phyloP scores from a whole-genome alignment of 1,284 basidiomycete species.

The Ceratobasidium papillatum region DNA sequence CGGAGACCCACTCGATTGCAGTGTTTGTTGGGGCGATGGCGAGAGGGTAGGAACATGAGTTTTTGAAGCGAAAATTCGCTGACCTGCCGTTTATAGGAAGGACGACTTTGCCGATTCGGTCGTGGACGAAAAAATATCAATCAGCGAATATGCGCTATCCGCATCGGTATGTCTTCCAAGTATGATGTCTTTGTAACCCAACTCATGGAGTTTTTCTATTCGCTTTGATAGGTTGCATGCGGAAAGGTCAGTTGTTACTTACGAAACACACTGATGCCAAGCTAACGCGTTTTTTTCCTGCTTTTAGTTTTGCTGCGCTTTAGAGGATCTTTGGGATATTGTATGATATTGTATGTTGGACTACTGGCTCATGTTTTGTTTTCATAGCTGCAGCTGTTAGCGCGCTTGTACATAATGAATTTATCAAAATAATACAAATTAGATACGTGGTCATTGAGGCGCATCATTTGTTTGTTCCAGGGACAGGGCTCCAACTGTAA shows the following conservation, averaged over 20 bases:
- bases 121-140: constrained; percentile 96
- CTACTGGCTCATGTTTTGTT: background rate
- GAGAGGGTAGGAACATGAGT: constrained; percentile 62
- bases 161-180: constrained; percentile 67
- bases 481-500: constrained; percentile 23
- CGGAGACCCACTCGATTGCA: constrained; percentile 87
- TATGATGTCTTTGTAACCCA: background rate
- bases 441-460: background rate
- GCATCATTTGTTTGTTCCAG: constrained; percentile 40
- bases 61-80: constrained; percentile 3
- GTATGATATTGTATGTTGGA: constrained; percentile 52
- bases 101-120: constrained; percentile 98
- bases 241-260: constrained; percentile 75
- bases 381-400: constrained; percentile 26
- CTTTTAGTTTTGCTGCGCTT: constrained; percentile 72
- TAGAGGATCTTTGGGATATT: constrained; percentile 70
- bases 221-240: constrained; percentile 71
- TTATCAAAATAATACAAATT: constrained; percentile 3
- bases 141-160: constrained; percentile 93
- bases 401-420: constrained; percentile 30
- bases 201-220: constrained; percentile 2
- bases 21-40: constrained; percentile 99
- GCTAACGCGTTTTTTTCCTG: background rate
- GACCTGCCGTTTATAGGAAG: constrained; percentile 56
- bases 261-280: background rate